Evolutionary conservation across 805 yeast genomes (phyloP), one percentile per base, ranked within the genome.

Genomic region (Barnettozyma populi): DNA sequence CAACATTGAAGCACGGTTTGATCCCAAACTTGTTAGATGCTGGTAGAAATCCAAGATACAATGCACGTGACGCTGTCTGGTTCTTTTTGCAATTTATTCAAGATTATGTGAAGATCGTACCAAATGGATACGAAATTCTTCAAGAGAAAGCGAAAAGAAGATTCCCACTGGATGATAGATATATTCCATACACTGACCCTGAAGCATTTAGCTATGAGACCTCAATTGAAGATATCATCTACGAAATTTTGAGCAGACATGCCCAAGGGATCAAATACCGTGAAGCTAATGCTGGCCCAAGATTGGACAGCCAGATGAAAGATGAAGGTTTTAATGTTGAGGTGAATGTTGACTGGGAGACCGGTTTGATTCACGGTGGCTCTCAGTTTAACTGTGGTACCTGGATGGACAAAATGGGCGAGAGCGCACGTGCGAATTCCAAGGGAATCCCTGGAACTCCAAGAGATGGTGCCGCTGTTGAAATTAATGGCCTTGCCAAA

Each of bases 351-450:
- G 97, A 92, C 63, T 92, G 97, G 97, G 59, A 70, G 0, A 90
- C 86, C 11, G 99, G 99, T 1, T 69, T 94, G 27, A 71, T 90
- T 4, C 85, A 80, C 64, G 99, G 98, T 41, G 98, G 99, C 2
- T 86, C 87, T 43, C 96, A 86, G 65, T 79, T 69, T 64, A 92
- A 92, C 63, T 92, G 99, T 70, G 99, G 99, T 20, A 94, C 99
- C 0, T 92, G 99, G 99, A 92, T 90, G 97, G 99, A 92, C 68
- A 92, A 92, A 69, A 92, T 92, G 98, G 99, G 99, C 23, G 98
- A 94, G 69, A 86, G 96, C 60, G 80, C 66, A 32, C 73, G 68
- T 47, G 97, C 98, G 0, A 84, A 85, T 1, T 83, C 80, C 50
- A 86, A 84, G 56, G 99, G 99, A n/a, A 72, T 79, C 32, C 99